Evolutionary conservation across 495 filamentous ascomycete species (phyloP).

Genomic region (Aspergillus sclerotioniger): DNA sequence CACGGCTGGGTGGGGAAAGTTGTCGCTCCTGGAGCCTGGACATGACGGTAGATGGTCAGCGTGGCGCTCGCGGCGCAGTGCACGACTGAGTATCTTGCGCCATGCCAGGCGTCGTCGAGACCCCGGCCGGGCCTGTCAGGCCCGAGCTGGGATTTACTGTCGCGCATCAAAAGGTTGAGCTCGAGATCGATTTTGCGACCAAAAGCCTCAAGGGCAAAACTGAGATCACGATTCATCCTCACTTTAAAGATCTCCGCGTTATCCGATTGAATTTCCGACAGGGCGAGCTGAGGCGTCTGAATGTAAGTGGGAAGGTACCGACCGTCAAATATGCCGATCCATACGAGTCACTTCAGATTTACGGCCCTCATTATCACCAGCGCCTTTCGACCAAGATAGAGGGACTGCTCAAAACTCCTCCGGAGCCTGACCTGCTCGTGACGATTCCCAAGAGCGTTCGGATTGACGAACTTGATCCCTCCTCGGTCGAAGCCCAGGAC

Average conservation of each 20-base stretch:
- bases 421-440: conserved; percentile 60
- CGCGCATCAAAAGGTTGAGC: conserved; percentile 77
- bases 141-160: conserved; percentile 56
- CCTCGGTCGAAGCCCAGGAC: conserved; percentile 51
- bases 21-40: conserved; percentile 27
- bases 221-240: conserved; percentile 74
- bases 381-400: conserved; percentile 66
- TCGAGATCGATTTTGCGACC: conserved; percentile 80
- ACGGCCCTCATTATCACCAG: conserved; percentile 76
- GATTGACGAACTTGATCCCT: conserved; percentile 62
- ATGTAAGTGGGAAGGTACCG: conserved; percentile 64
- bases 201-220: conserved; percentile 75
- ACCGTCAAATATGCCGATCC: conserved; percentile 67
- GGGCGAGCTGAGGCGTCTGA: conserved; percentile 67
- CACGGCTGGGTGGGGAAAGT: conserved; percentile 4
- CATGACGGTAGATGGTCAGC: conserved; percentile 42
- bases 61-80: conserved; percentile 43
- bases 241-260: conserved; percentile 60
- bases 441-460: conserved; percentile 62
- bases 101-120: conserved; percentile 50
- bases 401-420: conserved; percentile 55
- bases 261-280: conserved; percentile 85
- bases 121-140: conserved; percentile 31
- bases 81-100: conserved; percentile 39
- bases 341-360: conserved; percentile 65